These are phyloP conservation scores for Penicillium pulvis DNA, from an alignment of 495 filamentous ascomycete genomes.

Conservation along the genomic window DNA sequence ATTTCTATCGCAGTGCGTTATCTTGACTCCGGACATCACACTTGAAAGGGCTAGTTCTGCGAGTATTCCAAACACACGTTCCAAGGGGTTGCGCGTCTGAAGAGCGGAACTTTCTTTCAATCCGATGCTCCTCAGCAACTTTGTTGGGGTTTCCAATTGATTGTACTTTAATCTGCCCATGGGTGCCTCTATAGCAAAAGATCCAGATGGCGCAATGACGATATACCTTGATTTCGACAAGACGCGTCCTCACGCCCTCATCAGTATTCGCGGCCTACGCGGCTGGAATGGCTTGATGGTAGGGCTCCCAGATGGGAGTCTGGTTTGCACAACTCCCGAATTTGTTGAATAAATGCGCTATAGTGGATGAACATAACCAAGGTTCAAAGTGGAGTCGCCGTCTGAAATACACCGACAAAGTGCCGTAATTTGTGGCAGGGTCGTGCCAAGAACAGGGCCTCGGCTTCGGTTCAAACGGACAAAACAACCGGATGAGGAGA, in stretches of 20 bases:
- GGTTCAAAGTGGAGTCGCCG: neutral
- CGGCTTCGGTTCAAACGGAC: neutral
- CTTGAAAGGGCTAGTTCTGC: too few relatives aligned
- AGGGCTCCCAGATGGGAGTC: neutral
- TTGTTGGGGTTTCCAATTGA: neutral
- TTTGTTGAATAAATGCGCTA: neutral
- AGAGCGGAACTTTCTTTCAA: neutral
- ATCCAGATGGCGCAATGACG: neutral
- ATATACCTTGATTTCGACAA: neutral
- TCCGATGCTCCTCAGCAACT: neutral
- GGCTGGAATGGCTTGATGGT: neutral
- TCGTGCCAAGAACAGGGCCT: neutral
- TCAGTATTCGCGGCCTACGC: neutral
- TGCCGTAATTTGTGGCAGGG: neutral
- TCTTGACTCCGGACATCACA: too few relatives aligned
- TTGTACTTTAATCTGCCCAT: neutral
- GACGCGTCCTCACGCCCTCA: neutral
- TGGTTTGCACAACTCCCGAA: too few relatives aligned
- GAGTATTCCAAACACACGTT: neutral
- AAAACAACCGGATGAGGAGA: neutral
- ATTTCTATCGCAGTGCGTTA: too few relatives aligned
- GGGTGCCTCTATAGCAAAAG: neutral
- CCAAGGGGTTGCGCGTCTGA: neutral
- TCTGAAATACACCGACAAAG: neutral
- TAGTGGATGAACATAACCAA: neutral